Conservation (phyloP, 1,284 basidiomycete genomes). For the Tremellales sp. region DNA sequence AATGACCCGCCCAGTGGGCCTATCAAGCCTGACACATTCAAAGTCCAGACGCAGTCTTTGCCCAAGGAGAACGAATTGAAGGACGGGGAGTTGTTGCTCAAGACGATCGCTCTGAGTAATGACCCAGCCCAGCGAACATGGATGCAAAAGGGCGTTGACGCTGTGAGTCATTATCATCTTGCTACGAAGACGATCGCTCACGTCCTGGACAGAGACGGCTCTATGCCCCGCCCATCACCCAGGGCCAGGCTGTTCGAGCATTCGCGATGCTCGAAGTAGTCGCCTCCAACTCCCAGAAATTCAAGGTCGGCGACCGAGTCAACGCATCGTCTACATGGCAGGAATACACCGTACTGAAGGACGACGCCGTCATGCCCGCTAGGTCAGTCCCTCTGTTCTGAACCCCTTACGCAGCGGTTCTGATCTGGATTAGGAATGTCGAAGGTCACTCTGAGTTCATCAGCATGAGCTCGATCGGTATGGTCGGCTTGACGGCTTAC, state of each 20-base stretch:
- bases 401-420: constrained; percentile 3
- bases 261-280: constrained; percentile 24
- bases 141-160: constrained; percentile 26
- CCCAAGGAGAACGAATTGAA: constrained; percentile 19
- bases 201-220: constrained; percentile 13
- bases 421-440: constrained; percentile 7
- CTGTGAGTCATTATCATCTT: constrained; percentile 4
- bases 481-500: constrained; percentile 38
- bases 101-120: constrained; percentile 31
- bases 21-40: constrained; percentile 27
- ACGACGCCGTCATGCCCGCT: constrained; percentile 7
- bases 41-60: constrained; percentile 17
- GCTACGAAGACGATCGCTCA: too few species aligned
- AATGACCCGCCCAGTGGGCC: constrained; percentile 23
- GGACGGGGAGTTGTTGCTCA: constrained; percentile 33
- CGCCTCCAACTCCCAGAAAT: constrained; percentile 19
- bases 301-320: constrained; percentile 30
- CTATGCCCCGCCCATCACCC: constrained; percentile 22
- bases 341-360: constrained; percentile 33
- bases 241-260: constrained; percentile 28
- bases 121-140: constrained; percentile 40
- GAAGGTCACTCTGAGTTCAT: constrained; percentile 18
- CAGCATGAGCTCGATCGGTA: constrained; percentile 31
- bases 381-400: constrained; percentile 5
- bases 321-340: constrained; percentile 24